Conservation (phyloP, 768 basidiomycete species). For the Tulasnella sp. region DNA sequence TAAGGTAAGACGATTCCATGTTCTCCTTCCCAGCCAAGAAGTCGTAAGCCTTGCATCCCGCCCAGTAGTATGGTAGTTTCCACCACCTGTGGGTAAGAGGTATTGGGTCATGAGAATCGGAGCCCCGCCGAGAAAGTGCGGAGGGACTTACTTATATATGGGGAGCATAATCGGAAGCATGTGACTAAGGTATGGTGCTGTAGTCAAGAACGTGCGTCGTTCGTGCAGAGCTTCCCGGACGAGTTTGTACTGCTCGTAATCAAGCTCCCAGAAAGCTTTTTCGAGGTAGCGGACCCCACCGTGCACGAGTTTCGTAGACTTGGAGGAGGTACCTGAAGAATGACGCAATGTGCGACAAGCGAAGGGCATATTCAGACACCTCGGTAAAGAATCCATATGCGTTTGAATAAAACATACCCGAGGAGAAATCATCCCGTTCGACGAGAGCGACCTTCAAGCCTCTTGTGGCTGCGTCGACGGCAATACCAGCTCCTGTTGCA, state of each 20-base stretch:
- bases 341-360: no score
- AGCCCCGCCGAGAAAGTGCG: not conserved
- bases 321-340: conserved; percentile 80
- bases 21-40: conserved; percentile 91
- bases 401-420: conserved; percentile 45
- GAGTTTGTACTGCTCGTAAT: conserved; percentile 94
- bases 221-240: conserved; percentile 93
- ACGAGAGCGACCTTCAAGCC: conserved; percentile 90
- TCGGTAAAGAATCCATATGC: not conserved
- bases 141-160: conserved; percentile 69
- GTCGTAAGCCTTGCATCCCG: conserved; percentile 95
- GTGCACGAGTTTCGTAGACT: conserved; percentile 97
- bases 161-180: conserved; percentile 98
- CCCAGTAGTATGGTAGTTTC: conserved; percentile 95
- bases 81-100: conserved; percentile 56
- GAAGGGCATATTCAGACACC: not conserved
- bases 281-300: conserved; percentile 97
- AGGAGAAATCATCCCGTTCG: conserved; percentile 84
- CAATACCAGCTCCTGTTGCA: conserved; percentile 94
- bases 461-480: conserved; percentile 85
- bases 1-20: conserved; percentile 91
- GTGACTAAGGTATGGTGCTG: conserved; percentile 82
- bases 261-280: conserved; percentile 90
- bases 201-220: conserved; percentile 86
- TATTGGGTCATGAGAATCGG: not conserved